Evolutionary conservation across 331 rosid genomes (phyloP), one percentile per base, ranked within the genome.

Genomic region (Acacia pycnantha): DNA sequence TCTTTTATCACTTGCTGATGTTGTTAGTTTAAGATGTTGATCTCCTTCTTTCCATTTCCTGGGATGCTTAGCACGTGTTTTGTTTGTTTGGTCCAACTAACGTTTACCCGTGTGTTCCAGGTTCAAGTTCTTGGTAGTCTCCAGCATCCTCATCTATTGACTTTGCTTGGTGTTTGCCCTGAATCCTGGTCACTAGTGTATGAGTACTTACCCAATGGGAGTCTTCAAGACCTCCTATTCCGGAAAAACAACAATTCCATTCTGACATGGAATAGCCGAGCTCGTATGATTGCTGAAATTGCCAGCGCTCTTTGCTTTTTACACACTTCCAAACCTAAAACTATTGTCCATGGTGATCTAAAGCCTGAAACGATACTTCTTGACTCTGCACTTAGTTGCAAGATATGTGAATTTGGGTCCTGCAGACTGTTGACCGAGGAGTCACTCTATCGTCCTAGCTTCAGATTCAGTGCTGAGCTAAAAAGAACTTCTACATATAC

Each of bases 281-380:
- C 83, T 50, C 89, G 88, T 41, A 83, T 93, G 84, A 87, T 94
- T 82, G 86, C 97, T 18, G 94, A 94, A 87, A 93, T 90, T 1
- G 87, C 95, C 16, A 91, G 92, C 65, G 98, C 92, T 54, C 98
- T 94, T 75, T 90, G 94, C 91, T 91, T 94, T 90, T 88, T 94
- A 86, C 98, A 94, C 86, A 90, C 95, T 35, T 91, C 90, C 35
- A 90, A 87, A 73, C 97, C 97, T 31, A 93, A 94, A 64, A 86
- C 88, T 80, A 87, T 90, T 79, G 86, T 91, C 82, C 98, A 94
- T 74, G 97, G 98, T 77, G 88, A 90, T 84, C 89, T 93, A 84
- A 94, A 90, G 80, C 98, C 88, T 24, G 93, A 86, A 76, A 89
- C 76, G 74, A 83, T 94, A 76, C 88, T 87, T 10, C 88, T 94